Percentiles rank a stretch among this genome's conserved stretches.
phyloP scores from a whole-genome alignment of 1,284 basidiomycete species.

The Rhodotorula sp. region DNA sequence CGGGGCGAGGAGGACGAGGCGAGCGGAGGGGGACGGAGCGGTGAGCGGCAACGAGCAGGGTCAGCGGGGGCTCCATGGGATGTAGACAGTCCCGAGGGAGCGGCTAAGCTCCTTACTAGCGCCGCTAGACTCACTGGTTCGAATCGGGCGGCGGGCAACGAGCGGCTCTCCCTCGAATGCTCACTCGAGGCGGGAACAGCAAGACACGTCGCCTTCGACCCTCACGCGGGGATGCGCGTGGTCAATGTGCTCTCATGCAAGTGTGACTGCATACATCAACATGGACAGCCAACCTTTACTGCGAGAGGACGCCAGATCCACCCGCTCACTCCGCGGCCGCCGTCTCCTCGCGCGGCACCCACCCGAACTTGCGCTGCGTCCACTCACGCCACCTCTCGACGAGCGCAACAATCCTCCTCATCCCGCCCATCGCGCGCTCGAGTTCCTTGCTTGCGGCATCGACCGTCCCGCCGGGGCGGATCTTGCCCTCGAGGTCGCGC shows the following conservation, averaged over 20 bases:
- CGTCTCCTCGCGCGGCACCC: background rate
- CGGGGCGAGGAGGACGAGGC: background rate
- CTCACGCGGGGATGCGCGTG: too few species aligned
- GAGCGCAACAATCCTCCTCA: background rate
- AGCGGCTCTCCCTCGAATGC: background rate
- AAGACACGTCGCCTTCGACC: background rate
- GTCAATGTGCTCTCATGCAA: too few species aligned
- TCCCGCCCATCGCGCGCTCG: constrained; percentile 2
- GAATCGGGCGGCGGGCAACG: background rate
- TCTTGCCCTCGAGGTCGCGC: background rate
- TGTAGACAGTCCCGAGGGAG: background rate
- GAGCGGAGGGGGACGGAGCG: background rate
- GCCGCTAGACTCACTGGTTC: background rate
- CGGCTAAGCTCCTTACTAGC: background rate
- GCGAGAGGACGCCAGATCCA: background rate
- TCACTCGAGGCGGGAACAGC: background rate
- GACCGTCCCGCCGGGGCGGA: constrained; percentile 3
- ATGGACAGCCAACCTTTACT: background rate
- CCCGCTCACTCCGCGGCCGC: background rate
- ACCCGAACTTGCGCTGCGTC: background rate
- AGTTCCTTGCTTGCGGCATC: background rate
- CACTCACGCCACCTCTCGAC: constrained; percentile 1
- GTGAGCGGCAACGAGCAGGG: background rate
- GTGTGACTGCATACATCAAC: background rate
- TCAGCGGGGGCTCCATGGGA: background rate